phyloP scores from a whole-genome alignment of 2,329 filamentous ascomycete genomes.

The Dothiorella sarmentorum region DNA sequence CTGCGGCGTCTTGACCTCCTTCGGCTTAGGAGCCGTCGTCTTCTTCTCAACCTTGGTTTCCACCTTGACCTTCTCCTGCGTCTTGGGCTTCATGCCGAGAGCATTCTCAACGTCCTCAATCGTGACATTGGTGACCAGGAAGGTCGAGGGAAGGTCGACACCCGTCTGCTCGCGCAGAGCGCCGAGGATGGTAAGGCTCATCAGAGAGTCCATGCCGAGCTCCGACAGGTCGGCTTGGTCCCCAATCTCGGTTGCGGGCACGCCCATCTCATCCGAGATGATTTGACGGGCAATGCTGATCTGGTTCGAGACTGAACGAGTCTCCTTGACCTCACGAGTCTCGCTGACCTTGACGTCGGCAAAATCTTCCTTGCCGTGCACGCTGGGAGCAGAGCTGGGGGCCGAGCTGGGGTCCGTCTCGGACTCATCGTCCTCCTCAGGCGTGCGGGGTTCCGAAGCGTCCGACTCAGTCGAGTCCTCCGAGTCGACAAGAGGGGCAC shows the following conservation, averaged over 20 bases:
- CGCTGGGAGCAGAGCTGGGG: constrained; percentile 40
- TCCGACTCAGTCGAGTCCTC: constrained; percentile 42
- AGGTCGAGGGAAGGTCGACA: constrained; percentile 49
- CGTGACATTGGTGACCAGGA: constrained; percentile 59
- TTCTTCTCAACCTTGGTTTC: constrained; percentile 31
- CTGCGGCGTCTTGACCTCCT: constrained; percentile 29
- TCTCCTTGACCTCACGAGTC: constrained; percentile 30
- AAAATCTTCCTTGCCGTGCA: constrained; percentile 40
- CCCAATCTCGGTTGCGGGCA: constrained; percentile 56
- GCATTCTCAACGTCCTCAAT: constrained; percentile 64
- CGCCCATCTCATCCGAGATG: constrained; percentile 59
- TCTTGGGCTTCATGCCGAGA: constrained; percentile 54
- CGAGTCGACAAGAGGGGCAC: constrained; percentile 33
- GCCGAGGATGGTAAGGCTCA: constrained; percentile 51
- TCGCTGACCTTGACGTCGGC: constrained; percentile 32
- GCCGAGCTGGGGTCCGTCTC: constrained; percentile 50
- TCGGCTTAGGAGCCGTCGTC: constrained; percentile 24
- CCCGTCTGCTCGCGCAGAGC: constrained; percentile 51
- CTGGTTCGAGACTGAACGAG: constrained; percentile 33
- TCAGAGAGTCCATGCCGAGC: constrained; percentile 53
- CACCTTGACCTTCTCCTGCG: constrained; percentile 32
- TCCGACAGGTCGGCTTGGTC: constrained; percentile 60
- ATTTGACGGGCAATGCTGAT: constrained; percentile 48
- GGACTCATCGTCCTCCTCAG: constrained; percentile 38
- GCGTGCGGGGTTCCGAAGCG: constrained; percentile 42